Evolutionary conservation across 768 basidiomycete genomes (phyloP).

Genomic region (Mycena kentingensis): DNA sequence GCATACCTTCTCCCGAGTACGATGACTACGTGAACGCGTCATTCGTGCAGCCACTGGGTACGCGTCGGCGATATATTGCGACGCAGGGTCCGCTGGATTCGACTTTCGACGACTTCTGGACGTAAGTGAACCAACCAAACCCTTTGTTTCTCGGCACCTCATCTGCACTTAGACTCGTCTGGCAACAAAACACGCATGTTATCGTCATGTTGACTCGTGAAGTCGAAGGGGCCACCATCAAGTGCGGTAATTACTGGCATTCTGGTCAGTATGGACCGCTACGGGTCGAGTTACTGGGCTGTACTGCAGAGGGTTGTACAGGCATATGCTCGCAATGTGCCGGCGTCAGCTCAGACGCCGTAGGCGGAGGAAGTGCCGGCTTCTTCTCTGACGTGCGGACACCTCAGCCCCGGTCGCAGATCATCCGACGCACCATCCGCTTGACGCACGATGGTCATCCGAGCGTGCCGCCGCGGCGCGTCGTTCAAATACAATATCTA

Average conservation of each 20-base stretch:
- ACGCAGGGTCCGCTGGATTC: constrained; percentile 92
- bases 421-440: constrained; percentile 65
- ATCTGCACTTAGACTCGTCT: constrained; percentile 60
- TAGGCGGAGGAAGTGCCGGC: constrained; percentile 14
- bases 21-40: constrained; percentile 97
- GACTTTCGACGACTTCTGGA: constrained; percentile 94
- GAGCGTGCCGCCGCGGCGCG: constrained; percentile 56
- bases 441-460: constrained; percentile 67
- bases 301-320: constrained; percentile 21
- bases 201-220: constrained; percentile 97
- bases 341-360: constrained; percentile 19
- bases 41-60: constrained; percentile 84
- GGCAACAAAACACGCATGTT: constrained; percentile 93
- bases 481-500: constrained; percentile 89
- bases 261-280: constrained; percentile 71
- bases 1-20: constrained; percentile 39
- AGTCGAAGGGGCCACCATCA: constrained; percentile 82
- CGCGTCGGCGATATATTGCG: constrained; percentile 84
- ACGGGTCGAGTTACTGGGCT: constrained; percentile 48
- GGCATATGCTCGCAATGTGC: constrained; percentile 13
- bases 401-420: constrained; percentile 22
- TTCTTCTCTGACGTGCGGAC: not conserved
- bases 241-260: constrained; percentile 91
- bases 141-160: not conserved
- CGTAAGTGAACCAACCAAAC: constrained; percentile 49